These are phyloP conservation scores for Lachancea waltii DNA, from an alignment of 805 yeast species.

Conservation along the genomic window DNA sequence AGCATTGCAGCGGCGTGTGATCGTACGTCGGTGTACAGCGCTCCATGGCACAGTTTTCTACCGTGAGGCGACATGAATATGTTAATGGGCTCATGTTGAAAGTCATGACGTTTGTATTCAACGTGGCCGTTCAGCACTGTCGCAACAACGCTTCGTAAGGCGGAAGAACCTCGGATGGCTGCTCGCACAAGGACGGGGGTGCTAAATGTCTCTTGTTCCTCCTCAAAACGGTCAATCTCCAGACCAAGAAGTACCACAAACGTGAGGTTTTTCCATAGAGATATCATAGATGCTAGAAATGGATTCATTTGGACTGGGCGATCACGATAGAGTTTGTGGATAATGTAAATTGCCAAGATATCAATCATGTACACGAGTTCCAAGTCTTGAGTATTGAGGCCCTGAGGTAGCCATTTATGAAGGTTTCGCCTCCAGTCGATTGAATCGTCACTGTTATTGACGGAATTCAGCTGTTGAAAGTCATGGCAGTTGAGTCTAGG, in stretches of 20 bases:
- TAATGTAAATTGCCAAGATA: slow-evolving; percentile 38
- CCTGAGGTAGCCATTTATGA: slow-evolving; percentile 33
- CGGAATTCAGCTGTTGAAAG: slow-evolving; percentile 19
- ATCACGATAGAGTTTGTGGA: slow-evolving; percentile 38
- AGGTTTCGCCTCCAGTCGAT: slow-evolving; percentile 30
- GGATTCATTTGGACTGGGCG: slow-evolving; percentile 46
- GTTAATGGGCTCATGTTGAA: slow-evolving; percentile 49
- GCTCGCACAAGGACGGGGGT: slow-evolving; percentile 44
- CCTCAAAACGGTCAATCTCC: slow-evolving; percentile 52
- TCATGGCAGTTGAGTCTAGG: slow-evolving; percentile 23
- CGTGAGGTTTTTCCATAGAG: slow-evolving; percentile 63
- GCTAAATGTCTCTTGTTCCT: slow-evolving; percentile 30
- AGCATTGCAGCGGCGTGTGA: slow-evolving; percentile 51
- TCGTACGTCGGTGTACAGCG: slow-evolving; percentile 51
- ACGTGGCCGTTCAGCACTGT: slow-evolving; percentile 50
- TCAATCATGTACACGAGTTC: slow-evolving; percentile 42
- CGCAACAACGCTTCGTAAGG: slow-evolving; percentile 56
- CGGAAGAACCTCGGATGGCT: slow-evolving; percentile 54
- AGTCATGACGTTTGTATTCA: slow-evolving; percentile 43
- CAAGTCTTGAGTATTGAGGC: slow-evolving; percentile 36
- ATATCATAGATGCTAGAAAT: slow-evolving; percentile 48
- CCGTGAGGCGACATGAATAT: slow-evolving; percentile 64
- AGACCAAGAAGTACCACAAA: slow-evolving; percentile 52
- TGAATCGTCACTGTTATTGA: slow-evolving; percentile 18
- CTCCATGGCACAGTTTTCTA: slow-evolving; percentile 53